A percentile compares a stretch with the other conserved stretches of the same genome.
Conservation (phyloP, 2,329 filamentous ascomycete genomes). For the Penicillium sp. region DNA sequence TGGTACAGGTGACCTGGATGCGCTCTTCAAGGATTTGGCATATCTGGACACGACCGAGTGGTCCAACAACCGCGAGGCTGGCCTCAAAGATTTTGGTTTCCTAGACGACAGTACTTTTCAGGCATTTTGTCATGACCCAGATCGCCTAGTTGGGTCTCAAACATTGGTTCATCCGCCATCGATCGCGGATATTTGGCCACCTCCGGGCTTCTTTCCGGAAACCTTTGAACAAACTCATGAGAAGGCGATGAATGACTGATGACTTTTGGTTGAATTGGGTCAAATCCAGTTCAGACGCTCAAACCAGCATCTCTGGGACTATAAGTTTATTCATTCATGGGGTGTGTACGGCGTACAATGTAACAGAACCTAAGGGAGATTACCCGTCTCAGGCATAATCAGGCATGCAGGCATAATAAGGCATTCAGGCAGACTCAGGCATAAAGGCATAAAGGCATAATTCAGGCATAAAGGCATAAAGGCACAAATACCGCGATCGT, state of each 20-base stretch:
- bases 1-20: constrained; percentile 34
- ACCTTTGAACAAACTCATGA: constrained; percentile 32
- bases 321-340: background rate
- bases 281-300: no score
- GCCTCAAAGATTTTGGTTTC: constrained; percentile 43
- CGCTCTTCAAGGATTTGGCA: constrained; percentile 44
- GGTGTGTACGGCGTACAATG: background rate
- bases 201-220: constrained; percentile 41
- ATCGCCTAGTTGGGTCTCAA: constrained; percentile 36
- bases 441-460: no score
- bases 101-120: constrained; percentile 43
- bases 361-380: no score
- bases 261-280: background rate
- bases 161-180: constrained; percentile 37
- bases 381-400: no score
- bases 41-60: constrained; percentile 45
- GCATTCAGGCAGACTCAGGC: no score
- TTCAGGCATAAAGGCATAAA: no score
- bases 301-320: background rate
- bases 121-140: constrained; percentile 44
- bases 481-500: background rate
- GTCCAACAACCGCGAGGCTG: constrained; percentile 39
- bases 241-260: constrained; percentile 20
- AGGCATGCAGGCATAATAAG: no score
- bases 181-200: constrained; percentile 42